Base-by-base conservation (phyloP, 2,329 filamentous ascomycete species). In the Akanthomyces uredinophilus region DNA sequence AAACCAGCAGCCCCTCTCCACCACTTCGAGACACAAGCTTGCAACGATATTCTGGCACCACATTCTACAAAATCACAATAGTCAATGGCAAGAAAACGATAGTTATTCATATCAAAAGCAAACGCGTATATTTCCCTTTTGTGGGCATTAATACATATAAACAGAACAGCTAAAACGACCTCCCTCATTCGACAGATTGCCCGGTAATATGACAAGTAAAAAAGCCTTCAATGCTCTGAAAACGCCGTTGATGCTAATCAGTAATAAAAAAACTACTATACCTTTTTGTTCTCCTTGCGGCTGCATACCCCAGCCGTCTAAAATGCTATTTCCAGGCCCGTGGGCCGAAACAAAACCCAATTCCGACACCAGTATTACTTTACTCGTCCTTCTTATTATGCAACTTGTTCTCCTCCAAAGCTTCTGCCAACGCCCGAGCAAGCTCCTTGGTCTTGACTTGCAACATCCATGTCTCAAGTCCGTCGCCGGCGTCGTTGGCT, bases 381-480 rank as follows among this genome's bases (percentile, higher is more conserved):
- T 72, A 61, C 49, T 61, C 73, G 69, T 72, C 79, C 68, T 79
- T 78, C 72, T 86, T 85, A 68, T 86, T 85, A 63, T 81, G 78
- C 62, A 75, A 72, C 75, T 86, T 86, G 68, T 84, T 73, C 65
- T 78, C 74, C 72, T 86, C 82, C 69, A 86, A 65, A 2, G 75
- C 76, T 18, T 72, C 72, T 1, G 82, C 81, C 46, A 91, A 72
- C 54, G 78, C 76, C 67, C 79, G 76, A 14, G 87, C 83, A 47
- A 86, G 68, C 41, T 83, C 81, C 65, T 81, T 78, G 3, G 87
- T 87, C 77, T 89, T 91, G 53, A 91, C 84, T 70, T 88, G 86
- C 18, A 92, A 74, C 70, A 88, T 83, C 87, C 87, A 93, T 5
- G 85, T 86, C 73, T 90, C 87, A 32, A 90, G 73, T 1, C 81